Base-by-base conservation (phyloP, 108 stramenopile species). In the Seminavis robusta region DNA sequence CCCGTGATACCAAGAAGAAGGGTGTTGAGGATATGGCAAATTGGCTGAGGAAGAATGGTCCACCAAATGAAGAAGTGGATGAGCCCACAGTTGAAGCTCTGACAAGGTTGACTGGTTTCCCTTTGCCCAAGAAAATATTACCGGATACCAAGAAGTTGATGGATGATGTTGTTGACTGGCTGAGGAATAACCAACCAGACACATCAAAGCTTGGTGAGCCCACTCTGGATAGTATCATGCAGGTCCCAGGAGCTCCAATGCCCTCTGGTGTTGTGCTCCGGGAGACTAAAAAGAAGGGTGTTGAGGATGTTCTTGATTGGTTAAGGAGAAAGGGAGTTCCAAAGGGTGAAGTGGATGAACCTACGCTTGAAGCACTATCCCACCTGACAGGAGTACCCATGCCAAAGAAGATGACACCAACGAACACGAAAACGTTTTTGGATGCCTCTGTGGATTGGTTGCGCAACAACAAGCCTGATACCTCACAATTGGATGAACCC, bases 1-100 rank as follows among this genome's bases (percentile, higher is more conserved):
- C 27, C 8, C 57, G 44, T 10, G 57, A 47, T 8, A 8, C 25
- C 9, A 45, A 59, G 16, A 28, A 33, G 16, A 19, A 59, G 46
- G 57, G 44, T 13, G 17, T 59, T 23, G 55, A 69, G 9, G 42
- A 33, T 33, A 28, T 47, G 33, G 33, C 68, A 13, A 40, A 67
- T 37, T 75, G 67, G 67, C 38, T 69, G 21, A 34, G 74, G 6
- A 29, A 53, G 27, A 59, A 56, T 33, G 46, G 37, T 4, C 57
- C 57, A 9, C 27, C 31, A 24, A 15, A 17, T 17, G 41, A 33
- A 6, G 57, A 59, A 2, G 11, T 59, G 2, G 57, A 59, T 46
- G 45, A 59, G 15, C 45, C 57, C 15, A 42, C 45, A 2, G 44
- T 30, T n/a, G 28, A 27, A 19, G 43, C 57, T 21, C 45, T 59